These are phyloP conservation scores for Apiotrichum laibachii DNA, from an alignment of 1,284 basidiomycete genomes.

Conservation along the genomic window DNA sequence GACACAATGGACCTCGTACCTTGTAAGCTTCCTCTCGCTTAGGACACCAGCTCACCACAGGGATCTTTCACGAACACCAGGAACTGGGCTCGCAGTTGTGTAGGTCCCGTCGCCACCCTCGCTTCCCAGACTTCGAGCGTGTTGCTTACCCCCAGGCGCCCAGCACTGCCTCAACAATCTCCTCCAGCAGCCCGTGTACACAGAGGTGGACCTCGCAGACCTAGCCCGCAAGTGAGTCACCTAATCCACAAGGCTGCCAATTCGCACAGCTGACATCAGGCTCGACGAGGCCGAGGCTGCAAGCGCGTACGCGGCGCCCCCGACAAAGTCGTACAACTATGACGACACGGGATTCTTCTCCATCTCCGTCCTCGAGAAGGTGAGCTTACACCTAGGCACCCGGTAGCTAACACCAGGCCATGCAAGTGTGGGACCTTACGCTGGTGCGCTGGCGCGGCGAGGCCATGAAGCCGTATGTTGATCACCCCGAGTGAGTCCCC, in stretches of 20 bases:
- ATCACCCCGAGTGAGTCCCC: slow-evolving; percentile 67
- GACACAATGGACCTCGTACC: slow-evolving; percentile 17
- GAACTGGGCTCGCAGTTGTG: slow-evolving; percentile 52
- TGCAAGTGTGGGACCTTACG: slow-evolving; percentile 77
- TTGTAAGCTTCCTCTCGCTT: slow-evolving; percentile 1
- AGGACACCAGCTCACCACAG: slow-evolving; percentile 13
- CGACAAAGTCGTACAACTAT: slow-evolving; percentile 69
- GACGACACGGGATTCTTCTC: slow-evolving; percentile 93
- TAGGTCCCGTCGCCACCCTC: slow-evolving; percentile 8
- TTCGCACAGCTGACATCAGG: slow-evolving; percentile 24
- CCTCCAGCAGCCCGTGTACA: slow-evolving; percentile 58
- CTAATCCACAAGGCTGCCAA: slow-evolving; percentile 54
- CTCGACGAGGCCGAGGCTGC: slow-evolving; percentile 55
- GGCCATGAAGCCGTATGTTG: slow-evolving; percentile 71
- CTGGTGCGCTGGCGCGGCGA: slow-evolving; percentile 82
- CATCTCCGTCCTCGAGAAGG: slow-evolving; percentile 38
- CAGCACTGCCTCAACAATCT: slow-evolving; percentile 56
- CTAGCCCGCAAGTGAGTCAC: slow-evolving; percentile 60
- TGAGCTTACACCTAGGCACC: not conserved
- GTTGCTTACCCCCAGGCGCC: slow-evolving; percentile 37
- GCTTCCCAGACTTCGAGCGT: slow-evolving; percentile 1
- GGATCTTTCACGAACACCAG: slow-evolving; percentile 50
- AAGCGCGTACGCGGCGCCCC: slow-evolving; percentile 36
- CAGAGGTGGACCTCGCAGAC: slow-evolving; percentile 77
- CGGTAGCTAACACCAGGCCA: slow-evolving; percentile 53